A percentile compares a stretch with the other conserved stretches of the same genome.
phyloP scores from a whole-genome alignment of 441 rosid species.

The Adansonia gregorii region DNA sequence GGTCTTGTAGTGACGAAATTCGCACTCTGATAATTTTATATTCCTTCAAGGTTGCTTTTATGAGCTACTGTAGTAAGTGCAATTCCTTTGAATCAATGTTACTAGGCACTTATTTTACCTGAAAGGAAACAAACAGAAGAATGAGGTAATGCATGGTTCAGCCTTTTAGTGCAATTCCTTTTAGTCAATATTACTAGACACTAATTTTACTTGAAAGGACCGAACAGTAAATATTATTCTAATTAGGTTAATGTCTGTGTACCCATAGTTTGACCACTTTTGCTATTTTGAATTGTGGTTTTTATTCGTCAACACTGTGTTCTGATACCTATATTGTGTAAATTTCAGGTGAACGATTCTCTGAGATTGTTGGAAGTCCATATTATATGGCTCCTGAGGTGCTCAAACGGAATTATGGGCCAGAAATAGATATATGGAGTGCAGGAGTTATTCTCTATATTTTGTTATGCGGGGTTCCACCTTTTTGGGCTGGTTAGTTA shows the following conservation, averaged over 20 bases:
- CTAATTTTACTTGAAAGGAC: background rate
- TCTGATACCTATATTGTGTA: constrained; percentile 33
- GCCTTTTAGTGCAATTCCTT: background rate
- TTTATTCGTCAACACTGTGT: constrained; percentile 18
- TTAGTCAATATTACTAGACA: background rate
- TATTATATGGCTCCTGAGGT: constrained; percentile 99
- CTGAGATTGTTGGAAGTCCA: constrained; percentile 98
- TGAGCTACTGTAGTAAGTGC: constrained; percentile 11
- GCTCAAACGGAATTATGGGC: constrained; percentile 91
- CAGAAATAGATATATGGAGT: constrained; percentile 99
- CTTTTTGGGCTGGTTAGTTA: constrained; percentile 95
- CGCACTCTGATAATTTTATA: constrained; percentile 16
- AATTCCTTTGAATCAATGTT: constrained; percentile 8
- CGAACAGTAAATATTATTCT: background rate
- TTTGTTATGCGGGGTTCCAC: constrained; percentile 94
- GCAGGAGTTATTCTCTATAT: constrained; percentile 98
- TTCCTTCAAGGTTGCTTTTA: constrained; percentile 9
- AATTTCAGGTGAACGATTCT: constrained; percentile 80
- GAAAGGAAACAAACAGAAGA: constrained; percentile 19
- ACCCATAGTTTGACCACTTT: background rate
- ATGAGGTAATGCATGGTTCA: constrained; percentile 4
- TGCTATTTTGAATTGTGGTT: constrained; percentile 12
- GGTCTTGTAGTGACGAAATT: constrained; percentile 9
- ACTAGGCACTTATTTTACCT: constrained; percentile 1
- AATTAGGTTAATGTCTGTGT: constrained; percentile 2